A percentile compares a stretch with the other conserved stretches of the same genome.
These are phyloP conservation scores for Tolypocladium ovalisporum DNA, from an alignment of 2,329 filamentous ascomycete genomes.

Conservation along the genomic window DNA sequence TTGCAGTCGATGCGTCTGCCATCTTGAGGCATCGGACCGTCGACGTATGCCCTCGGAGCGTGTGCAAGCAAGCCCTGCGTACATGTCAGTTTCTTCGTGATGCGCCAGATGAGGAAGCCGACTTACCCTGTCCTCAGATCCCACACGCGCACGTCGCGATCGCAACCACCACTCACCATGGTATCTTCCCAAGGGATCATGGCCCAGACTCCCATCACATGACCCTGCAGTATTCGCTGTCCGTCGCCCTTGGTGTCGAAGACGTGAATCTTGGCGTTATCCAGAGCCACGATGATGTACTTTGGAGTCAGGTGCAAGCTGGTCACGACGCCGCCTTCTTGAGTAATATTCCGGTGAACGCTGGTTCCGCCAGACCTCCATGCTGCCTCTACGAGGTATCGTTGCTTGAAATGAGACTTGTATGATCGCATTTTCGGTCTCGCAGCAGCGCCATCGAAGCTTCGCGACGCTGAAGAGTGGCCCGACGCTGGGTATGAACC, in stretches of 20 bases:
- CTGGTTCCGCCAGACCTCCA: conserved; percentile 89
- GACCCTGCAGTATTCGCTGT: conserved; percentile 80
- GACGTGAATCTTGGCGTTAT: conserved; percentile 97
- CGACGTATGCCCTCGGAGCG: conserved; percentile 86
- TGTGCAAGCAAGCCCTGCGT: conserved; percentile 60
- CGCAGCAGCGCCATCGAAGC: conserved; percentile 39
- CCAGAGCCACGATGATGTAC: conserved; percentile 93
- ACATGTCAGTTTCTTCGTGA: conserved; percentile 8
- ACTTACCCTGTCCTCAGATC: conserved; percentile 83
- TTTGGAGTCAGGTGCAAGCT: conserved; percentile 88
- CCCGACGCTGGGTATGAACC: conserved; percentile 26
- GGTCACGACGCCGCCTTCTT: conserved; percentile 93
- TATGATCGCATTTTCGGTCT: conserved; percentile 69
- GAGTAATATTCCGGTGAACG: conserved; percentile 78
- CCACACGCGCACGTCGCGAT: conserved; percentile 95
- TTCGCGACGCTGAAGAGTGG: conserved; percentile 33
- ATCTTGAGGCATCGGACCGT: conserved; percentile 97
- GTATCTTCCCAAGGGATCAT: conserved; percentile 98
- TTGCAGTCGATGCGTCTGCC: conserved; percentile 87
- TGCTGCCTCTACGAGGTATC: conserved; percentile 92
- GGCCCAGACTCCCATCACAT: conserved; percentile 99
- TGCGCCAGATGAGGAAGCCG: neutral
- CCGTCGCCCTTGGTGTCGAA: conserved; percentile 87
- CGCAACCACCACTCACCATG: conserved; percentile 90
- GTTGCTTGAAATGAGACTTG: conserved; percentile 94